A percentile compares a stretch with the other conserved stretches of the same genome.
phyloP scores from a whole-genome alignment of 352 stramenopile species.

The Phytopythium kandeliae region DNA sequence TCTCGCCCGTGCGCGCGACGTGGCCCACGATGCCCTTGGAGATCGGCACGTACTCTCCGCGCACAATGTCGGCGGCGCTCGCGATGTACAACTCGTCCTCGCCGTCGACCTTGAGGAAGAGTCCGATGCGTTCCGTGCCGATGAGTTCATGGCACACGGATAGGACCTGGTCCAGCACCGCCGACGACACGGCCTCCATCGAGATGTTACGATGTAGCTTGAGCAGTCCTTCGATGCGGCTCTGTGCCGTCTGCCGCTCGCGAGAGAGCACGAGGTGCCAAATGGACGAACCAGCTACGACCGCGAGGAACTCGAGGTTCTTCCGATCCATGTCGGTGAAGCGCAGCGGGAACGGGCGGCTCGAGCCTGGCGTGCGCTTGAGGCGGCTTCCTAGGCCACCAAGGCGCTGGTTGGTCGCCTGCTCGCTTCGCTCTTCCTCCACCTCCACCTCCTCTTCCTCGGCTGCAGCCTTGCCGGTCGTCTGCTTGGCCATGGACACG shows the following conservation, averaged over 20 bases:
- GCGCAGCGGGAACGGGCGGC: constrained; percentile 1
- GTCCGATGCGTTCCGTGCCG: constrained; percentile 50
- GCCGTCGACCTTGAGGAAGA: constrained; percentile 68
- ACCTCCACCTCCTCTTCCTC: no score
- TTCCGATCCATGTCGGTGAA: constrained; percentile 41
- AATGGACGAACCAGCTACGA: constrained; percentile 55
- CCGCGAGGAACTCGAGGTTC: constrained; percentile 48
- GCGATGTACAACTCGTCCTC: constrained; percentile 69
- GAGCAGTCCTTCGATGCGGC: constrained; percentile 60
- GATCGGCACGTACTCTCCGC: constrained; percentile 66
- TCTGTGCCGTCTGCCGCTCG: constrained; percentile 57
- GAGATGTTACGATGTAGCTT: constrained; percentile 72
- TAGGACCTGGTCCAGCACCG: constrained; percentile 56
- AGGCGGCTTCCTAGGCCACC: background rate
- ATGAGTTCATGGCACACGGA: constrained; percentile 70
- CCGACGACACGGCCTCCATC: constrained; percentile 52
- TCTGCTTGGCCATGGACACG: constrained; percentile 10
- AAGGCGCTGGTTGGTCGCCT: background rate
- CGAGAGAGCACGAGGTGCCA: constrained; percentile 64
- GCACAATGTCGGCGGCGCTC: constrained; percentile 46
- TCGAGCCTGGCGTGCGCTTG: background rate
- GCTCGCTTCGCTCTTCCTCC: background rate
- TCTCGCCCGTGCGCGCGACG: constrained; percentile 58
- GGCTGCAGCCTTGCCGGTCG: background rate
- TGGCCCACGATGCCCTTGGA: constrained; percentile 62